phyloP scores from a whole-genome alignment of 2,329 filamentous ascomycete species.

The Aphanocladium album region DNA sequence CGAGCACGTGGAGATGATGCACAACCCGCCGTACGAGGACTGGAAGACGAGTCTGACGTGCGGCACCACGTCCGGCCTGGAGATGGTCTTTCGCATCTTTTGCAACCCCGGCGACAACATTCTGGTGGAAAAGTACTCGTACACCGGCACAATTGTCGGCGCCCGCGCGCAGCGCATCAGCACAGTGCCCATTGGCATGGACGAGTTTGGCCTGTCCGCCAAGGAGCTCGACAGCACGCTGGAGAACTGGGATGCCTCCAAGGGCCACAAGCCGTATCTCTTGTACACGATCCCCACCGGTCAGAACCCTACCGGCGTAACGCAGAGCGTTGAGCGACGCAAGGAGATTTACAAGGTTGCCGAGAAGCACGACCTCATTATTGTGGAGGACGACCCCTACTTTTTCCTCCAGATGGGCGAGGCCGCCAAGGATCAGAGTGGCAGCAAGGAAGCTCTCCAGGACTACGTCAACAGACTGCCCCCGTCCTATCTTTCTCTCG shows the following conservation, averaged over 20 bases:
- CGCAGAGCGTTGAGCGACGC: constrained; percentile 59
- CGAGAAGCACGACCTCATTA: constrained; percentile 72
- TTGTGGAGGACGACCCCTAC: constrained; percentile 84
- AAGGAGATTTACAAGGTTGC: constrained; percentile 67
- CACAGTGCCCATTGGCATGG: constrained; percentile 58
- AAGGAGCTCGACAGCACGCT: constrained; percentile 58
- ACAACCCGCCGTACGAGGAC: constrained; percentile 66
- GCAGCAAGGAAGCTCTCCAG: constrained; percentile 5
- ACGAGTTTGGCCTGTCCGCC: constrained; percentile 60
- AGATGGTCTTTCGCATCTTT: constrained; percentile 63
- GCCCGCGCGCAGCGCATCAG: constrained; percentile 58
- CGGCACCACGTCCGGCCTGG: constrained; percentile 63
- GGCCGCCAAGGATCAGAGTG: constrained; percentile 15
- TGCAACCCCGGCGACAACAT: constrained; percentile 58
- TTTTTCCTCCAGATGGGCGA: constrained; percentile 70
- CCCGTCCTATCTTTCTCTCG: constrained; percentile 29
- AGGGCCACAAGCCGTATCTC: constrained; percentile 40
- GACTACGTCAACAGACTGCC: constrained; percentile 13
- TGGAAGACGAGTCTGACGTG: constrained; percentile 65
- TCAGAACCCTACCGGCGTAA: constrained; percentile 80
- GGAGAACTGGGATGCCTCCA: constrained; percentile 54
- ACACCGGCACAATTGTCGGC: constrained; percentile 52
- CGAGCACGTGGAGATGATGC: constrained; percentile 71
- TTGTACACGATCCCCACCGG: constrained; percentile 62
- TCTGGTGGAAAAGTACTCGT: constrained; percentile 58